A percentile compares a stretch with the other conserved stretches of the same genome.
phyloP scores from a whole-genome alignment of 1,284 basidiomycete genomes.

The Anthracocystis setariae region DNA sequence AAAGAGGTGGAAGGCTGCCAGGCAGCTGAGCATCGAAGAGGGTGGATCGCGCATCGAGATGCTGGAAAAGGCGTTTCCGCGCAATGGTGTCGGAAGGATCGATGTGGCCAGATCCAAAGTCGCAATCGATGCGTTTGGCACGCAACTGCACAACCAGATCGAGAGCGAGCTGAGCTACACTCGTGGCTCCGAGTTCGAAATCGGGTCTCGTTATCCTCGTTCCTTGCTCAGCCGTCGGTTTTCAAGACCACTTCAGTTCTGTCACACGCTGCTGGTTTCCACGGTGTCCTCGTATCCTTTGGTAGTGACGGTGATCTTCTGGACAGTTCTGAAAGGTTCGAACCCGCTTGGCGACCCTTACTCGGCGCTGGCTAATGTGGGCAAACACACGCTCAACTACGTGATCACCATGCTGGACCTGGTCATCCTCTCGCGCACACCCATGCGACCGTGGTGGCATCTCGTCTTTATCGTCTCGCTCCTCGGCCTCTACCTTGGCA shows the following conservation, averaged over 20 bases:
- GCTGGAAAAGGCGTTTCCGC: slow-evolving; percentile 40
- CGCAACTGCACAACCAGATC: slow-evolving; percentile 20
- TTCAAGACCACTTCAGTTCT: slow-evolving; percentile 32
- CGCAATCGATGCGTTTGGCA: slow-evolving; percentile 21
- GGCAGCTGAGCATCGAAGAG: background rate
- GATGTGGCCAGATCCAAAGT: slow-evolving; percentile 29
- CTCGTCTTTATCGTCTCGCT: slow-evolving; percentile 71
- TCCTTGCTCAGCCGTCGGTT: slow-evolving; percentile 28
- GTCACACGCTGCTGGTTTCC: slow-evolving; percentile 31
- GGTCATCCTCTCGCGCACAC: slow-evolving; percentile 71
- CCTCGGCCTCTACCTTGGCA: slow-evolving; percentile 74
- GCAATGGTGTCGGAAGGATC: slow-evolving; percentile 20
- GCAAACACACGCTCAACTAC: slow-evolving; percentile 75
- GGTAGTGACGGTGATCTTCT: slow-evolving; percentile 76
- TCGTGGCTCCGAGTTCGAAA: slow-evolving; percentile 15
- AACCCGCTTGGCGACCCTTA: slow-evolving; percentile 72
- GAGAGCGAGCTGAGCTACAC: slow-evolving; percentile 19
- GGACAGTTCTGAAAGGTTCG: slow-evolving; percentile 71
- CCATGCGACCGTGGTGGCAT: slow-evolving; percentile 72
- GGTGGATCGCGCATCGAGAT: slow-evolving; percentile 18
- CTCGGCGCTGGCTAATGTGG: slow-evolving; percentile 75
- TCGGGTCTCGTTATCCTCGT: slow-evolving; percentile 22
- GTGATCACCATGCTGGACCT: slow-evolving; percentile 75
- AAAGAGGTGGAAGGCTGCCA: slow-evolving; percentile 22
- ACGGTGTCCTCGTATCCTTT: slow-evolving; percentile 71